Conservation (phyloP, 2,329 filamentous ascomycete species). For the Colletotrichum chrysophilum region DNA sequence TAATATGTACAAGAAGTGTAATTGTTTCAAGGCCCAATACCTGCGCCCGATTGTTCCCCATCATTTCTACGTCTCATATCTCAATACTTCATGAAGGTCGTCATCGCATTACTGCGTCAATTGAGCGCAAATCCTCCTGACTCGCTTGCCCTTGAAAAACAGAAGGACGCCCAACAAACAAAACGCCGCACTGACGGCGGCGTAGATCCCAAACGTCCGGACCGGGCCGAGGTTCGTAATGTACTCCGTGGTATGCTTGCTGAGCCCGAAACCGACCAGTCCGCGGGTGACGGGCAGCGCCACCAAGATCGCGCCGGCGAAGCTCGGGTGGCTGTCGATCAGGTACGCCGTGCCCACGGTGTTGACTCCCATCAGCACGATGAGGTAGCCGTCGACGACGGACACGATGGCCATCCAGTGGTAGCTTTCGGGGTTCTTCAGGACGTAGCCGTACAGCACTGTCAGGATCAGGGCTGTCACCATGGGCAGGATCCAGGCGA, state of each 20-base stretch:
- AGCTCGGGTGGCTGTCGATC: slow-evolving; percentile 11
- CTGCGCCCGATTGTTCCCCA: background rate
- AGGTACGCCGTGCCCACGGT: slow-evolving; percentile 13
- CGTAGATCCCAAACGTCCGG: slow-evolving; percentile 14
- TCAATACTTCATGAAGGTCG: background rate
- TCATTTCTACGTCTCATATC: background rate
- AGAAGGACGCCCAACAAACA: slow-evolving; percentile 2
- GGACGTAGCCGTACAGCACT: slow-evolving; percentile 12
- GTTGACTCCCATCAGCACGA: slow-evolving; percentile 8
- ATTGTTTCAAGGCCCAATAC: background rate
- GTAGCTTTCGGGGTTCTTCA: background rate
- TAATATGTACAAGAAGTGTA: background rate
- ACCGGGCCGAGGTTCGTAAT: slow-evolving; percentile 23
- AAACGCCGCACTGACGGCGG: slow-evolving; percentile 5
- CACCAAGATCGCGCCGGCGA: slow-evolving; percentile 9
- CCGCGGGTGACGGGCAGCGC: slow-evolving; percentile 12
- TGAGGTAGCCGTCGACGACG: slow-evolving; percentile 7
- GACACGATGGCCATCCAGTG: slow-evolving; percentile 19
- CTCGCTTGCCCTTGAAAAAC: slow-evolving; percentile 5
- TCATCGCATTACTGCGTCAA: background rate
- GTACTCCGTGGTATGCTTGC: slow-evolving; percentile 15
- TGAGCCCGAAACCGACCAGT: slow-evolving; percentile 10
- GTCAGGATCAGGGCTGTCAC: slow-evolving; percentile 7
- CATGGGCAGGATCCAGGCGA: slow-evolving; percentile 15
- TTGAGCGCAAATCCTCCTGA: background rate